Base-by-base conservation (phyloP, 495 filamentous ascomycete species). In the Penicillium flavigenum region DNA sequence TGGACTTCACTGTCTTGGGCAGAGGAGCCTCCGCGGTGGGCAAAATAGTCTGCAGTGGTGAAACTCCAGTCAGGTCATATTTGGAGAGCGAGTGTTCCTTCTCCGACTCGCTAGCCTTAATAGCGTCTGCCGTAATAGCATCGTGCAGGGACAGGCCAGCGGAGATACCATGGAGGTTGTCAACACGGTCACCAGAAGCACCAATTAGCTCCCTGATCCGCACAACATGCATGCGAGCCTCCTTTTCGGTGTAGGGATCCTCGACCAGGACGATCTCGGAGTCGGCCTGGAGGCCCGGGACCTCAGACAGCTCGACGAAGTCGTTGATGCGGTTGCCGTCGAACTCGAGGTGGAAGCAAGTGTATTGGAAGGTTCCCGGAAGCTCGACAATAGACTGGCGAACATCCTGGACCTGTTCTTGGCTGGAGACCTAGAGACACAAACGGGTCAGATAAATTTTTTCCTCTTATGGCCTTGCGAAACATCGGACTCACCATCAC, bases 221-320 rank as follows among this genome's bases (percentile, higher is more conserved):
- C 44, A 98, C 83, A 48, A 97, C 75, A 73, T 99, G 95, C 79
- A 98, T 87, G 58, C 95, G 87, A 48, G 95, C 93, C 73, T 98
- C 94, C 79, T 96, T 98, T 77, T 98, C 95, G 24, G 91, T 99
- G 72, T 99, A 99, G 17, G 95, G 90, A 66, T 99, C 95, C 73
- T 97, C 91, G 42, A 97, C 85, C 57, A 99, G 76, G 34, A 79
- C 81, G 39, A 98, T 78, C 68, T 90, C 86, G 11, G 91, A 86
- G 53, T 88, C 86, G 9, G 85, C 74, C 38, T 80, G 81, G 31
- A 98, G 80, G 43, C 80, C 92, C n/a, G 85, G 79, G 20, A 97
- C 88, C 70, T 98, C 95, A 26, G 92, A 94, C 44, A 99, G 79
- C 75, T 96, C 91, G 54, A 93, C 78, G 62, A 92, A 98, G 75